Percentiles rank a stretch among this genome's conserved stretches.
Conservation (phyloP, 257 asterid genomes). For the Cynanchum wilfordii region DNA sequence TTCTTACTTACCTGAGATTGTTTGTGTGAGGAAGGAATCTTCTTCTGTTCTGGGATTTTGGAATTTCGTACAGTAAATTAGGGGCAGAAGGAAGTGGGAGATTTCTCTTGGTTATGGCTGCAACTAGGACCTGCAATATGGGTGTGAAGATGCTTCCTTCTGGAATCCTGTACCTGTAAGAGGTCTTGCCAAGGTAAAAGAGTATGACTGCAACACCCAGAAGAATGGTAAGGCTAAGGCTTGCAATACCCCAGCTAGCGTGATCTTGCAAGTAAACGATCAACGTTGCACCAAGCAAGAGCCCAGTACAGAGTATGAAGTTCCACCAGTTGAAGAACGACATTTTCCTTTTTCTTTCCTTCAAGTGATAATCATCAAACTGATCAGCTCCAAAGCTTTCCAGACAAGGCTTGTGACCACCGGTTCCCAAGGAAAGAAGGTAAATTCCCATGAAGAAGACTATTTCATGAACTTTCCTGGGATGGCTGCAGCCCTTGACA, state of each 20-base stretch:
- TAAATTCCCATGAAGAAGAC: constrained; percentile 62
- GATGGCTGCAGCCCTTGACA: constrained; percentile 16
- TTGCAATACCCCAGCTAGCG: constrained; percentile 62
- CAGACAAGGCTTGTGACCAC: constrained; percentile 71
- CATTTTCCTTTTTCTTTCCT: constrained; percentile 53
- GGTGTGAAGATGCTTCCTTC: constrained; percentile 62
- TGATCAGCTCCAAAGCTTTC: constrained; percentile 94
- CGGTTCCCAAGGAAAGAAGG: constrained; percentile 64
- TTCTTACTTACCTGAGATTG: constrained; percentile 27
- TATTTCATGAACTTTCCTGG: constrained; percentile 37
- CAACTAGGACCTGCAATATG: constrained; percentile 49
- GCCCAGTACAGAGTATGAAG: constrained; percentile 52
- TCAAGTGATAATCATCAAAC: constrained; percentile 61
- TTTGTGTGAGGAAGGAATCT: constrained; percentile 63
- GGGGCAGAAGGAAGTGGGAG: constrained; percentile 37
- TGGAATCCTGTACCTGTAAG: constrained; percentile 50
- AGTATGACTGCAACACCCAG: constrained; percentile 40
- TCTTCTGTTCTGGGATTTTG: constrained; percentile 34
- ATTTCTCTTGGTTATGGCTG: constrained; percentile 54
- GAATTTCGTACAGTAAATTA: constrained; percentile 46
- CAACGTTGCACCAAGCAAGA: constrained; percentile 50
- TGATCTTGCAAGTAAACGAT: constrained; percentile 60
- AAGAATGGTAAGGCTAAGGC: constrained; percentile 36
- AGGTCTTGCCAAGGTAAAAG: constrained; percentile 47
- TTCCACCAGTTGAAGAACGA: constrained; percentile 93